These are phyloP conservation scores for Xylaria castorea DNA, from an alignment of 495 filamentous ascomycete species.

Conservation along the genomic window DNA sequence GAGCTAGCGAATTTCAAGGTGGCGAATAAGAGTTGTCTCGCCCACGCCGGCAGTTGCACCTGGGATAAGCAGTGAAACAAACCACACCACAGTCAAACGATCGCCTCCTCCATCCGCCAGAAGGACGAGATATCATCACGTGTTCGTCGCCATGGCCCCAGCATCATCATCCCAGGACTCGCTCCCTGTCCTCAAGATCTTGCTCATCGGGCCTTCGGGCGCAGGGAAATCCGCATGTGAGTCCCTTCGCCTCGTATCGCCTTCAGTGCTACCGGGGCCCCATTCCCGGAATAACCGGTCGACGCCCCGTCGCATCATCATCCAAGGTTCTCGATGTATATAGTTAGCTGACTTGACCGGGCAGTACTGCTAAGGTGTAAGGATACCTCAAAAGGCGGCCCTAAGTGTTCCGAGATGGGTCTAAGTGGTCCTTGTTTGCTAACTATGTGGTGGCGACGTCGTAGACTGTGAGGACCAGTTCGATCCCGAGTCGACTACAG, in stretches of 20 bases:
- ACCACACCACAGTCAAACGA: conserved; percentile 1
- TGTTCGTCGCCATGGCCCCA: conserved; percentile 31
- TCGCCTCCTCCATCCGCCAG: background rate
- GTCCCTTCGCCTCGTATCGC: conserved; percentile 28
- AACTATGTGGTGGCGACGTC: background rate
- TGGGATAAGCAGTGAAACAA: background rate
- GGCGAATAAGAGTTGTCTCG: conserved; percentile 10
- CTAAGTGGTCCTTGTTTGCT: background rate
- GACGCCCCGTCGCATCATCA: background rate
- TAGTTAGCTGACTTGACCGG: conserved; percentile 22
- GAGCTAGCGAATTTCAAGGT: conserved; percentile 12
- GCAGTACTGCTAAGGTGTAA: conserved; percentile 48
- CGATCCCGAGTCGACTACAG: conserved; percentile 61
- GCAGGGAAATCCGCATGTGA: conserved; percentile 62
- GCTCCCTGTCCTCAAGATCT: conserved; percentile 58
- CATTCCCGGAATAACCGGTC: background rate
- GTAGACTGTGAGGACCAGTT: conserved; percentile 65
- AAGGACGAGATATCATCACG: conserved; percentile 13
- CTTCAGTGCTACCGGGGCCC: background rate
- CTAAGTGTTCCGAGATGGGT: background rate
- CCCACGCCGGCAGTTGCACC: background rate
- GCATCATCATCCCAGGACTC: conserved; percentile 53
- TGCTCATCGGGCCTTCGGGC: conserved; percentile 61
- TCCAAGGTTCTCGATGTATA: background rate
- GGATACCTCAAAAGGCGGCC: conserved; percentile 22